A percentile compares a stretch with the other conserved stretches of the same genome.
These are phyloP conservation scores for Mucor piriformis DNA, from an alignment of 371 early-diverging fungal species.

Conservation along the genomic window DNA sequence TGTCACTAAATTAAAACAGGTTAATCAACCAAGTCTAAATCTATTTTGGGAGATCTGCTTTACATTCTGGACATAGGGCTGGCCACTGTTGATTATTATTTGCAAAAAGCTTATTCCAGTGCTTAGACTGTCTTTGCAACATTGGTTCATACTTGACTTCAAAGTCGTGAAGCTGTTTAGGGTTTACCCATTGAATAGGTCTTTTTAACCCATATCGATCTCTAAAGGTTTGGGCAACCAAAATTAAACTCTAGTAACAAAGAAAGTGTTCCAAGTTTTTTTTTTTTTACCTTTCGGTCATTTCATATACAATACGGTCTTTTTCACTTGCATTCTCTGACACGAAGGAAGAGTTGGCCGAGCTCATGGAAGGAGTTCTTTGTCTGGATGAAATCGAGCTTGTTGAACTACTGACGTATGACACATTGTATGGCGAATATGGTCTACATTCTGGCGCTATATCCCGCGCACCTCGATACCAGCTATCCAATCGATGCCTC, in stretches of 20 bases:
- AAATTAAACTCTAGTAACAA: no score
- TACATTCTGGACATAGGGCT: constrained; percentile 52
- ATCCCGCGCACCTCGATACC: background rate
- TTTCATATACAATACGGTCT: background rate
- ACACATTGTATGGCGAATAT: constrained; percentile 9
- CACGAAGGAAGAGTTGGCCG: background rate
- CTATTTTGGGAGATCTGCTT: constrained; percentile 1
- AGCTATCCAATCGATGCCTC: background rate
- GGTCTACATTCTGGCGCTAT: constrained; percentile 13
- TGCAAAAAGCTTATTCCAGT: constrained; percentile 53
- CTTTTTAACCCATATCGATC: constrained; percentile 71
- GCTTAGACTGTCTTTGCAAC: constrained; percentile 47
- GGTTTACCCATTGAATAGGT: constrained; percentile 56
- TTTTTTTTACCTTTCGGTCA: background rate
- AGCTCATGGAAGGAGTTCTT: constrained; percentile 17
- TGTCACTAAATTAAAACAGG: constrained; percentile 50
- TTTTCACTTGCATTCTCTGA: background rate
- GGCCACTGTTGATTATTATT: constrained; percentile 56
- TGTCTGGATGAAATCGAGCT: constrained; percentile 2
- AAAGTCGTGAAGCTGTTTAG: constrained; percentile 51
- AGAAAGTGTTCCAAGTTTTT: background rate
- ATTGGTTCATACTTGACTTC: constrained; percentile 55
- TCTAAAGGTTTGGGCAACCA: no score
- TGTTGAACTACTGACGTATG: background rate
- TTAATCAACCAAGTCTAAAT: background rate